A percentile compares a stretch with the other conserved stretches of the same genome.
Evolutionary conservation across 2,329 filamentous ascomycete genomes (phyloP).

Genomic region (Cladosporium sp.): DNA sequence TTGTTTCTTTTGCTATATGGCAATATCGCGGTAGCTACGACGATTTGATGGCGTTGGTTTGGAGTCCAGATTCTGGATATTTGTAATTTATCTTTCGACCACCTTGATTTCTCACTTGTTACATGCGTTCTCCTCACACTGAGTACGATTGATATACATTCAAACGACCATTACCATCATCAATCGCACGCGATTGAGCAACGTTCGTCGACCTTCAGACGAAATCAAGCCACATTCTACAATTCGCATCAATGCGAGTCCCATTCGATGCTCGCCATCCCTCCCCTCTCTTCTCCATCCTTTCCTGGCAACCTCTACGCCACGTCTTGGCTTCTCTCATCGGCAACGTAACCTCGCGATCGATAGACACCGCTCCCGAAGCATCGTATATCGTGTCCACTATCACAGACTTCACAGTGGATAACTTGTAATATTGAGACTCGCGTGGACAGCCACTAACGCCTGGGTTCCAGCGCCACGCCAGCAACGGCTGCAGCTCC

Average conservation of each 20-base stretch:
- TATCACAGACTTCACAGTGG: neutral
- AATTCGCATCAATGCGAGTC: neutral
- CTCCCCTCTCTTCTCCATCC: neutral
- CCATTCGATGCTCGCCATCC: neutral
- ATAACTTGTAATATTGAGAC: neutral
- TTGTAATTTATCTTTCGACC: slow-evolving; percentile 16
- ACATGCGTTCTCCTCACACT: neutral
- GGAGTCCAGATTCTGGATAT: slow-evolving; percentile 16
- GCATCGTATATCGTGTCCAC: slow-evolving; percentile 2
- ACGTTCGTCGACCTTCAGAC: neutral
- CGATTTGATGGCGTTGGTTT: slow-evolving; percentile 17
- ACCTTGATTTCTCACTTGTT: neutral
- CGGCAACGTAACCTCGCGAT: neutral
- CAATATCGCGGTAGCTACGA: slow-evolving; percentile 9
- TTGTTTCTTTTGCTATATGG: slow-evolving; percentile 4
- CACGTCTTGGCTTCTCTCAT: neutral
- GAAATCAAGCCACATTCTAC: neutral
- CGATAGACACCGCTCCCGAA: neutral
- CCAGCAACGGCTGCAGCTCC: slow-evolving; percentile 8
- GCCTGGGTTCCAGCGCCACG: slow-evolving; percentile 5
- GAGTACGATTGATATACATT: neutral
- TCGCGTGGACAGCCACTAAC: neutral
- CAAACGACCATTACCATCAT: neutral
- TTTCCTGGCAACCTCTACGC: neutral
- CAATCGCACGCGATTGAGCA: neutral